Evolutionary conservation across 306 rosid species (phyloP), one percentile per base, ranked within the genome.

Genomic region (Styphnolobium japonicum): DNA sequence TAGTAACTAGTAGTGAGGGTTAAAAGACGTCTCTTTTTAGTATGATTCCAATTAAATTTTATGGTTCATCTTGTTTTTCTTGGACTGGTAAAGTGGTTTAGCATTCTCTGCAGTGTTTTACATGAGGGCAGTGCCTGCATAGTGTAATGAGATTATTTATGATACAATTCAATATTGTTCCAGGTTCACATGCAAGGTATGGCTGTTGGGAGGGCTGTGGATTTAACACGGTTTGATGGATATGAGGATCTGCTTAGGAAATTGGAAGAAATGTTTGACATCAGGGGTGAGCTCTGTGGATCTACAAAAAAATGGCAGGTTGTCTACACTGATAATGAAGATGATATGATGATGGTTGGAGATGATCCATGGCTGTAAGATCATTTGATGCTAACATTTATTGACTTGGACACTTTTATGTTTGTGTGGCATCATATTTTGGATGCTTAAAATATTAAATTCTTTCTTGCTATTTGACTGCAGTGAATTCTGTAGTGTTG

Each of bases 141-240:
- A 10, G 75, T 70, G 66, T 62, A 53, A 78, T 72, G 27, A 72
- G 62, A 67, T 67, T 66, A 52, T 73, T 73, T 57, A 56, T 65
- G 52, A 58, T 67, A 1, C 15, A 75, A 53, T 58, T 67, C 29
- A 31, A 62, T 58, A 33, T 66, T 43, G 18, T 75, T 75, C 37
- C 87, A 92, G 98, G 98, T 95, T 84, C 98, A 92, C 85, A 95
- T 95, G 98, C 97, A 89, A 84, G 98, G 98, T 89, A 92, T 92
- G 86, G 97, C 97, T 62, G 97, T 95, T 42, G 98, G 98, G 77
- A 90, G 98, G 89, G 98, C 98, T 40, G 98, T 95, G 48, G 97
- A 95, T 85, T 86, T 95, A 79, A 85, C 92, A 10, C 87, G 90
- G 69, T 92, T 92, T 86, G 93, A 91, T 79, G 86, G 83, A 45